Base-by-base conservation (phyloP, 2,329 filamentous ascomycete genomes). In the Didymella pinodella region DNA sequence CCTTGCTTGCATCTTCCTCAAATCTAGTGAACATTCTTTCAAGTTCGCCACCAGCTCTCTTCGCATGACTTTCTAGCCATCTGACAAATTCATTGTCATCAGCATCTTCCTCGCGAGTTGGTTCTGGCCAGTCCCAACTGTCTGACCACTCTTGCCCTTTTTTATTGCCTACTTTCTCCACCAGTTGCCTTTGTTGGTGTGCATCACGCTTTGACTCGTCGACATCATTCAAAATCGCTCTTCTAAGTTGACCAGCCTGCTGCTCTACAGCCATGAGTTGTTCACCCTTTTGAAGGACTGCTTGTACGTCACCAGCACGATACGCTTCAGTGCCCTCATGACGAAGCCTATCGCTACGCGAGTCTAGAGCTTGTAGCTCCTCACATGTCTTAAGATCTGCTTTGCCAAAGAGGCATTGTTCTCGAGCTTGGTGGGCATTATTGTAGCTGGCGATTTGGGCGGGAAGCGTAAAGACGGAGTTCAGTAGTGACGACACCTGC, bases 401-500 rank as follows among this genome's bases (percentile, higher is more conserved):
- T 38, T 70, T 68, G 28, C 71, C 72, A 52, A 74, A 75, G 2
- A 75, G 65, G 36, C 74, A 76, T 29, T 73, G 65, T 45, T 74
- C 70, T 20, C 67, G 67, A 20, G 72, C 72, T 31, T 66, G 60
- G 45, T 74, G 67, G 14, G 63, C 68, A 41, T 73, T 70, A 62
- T 67, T 72, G 56, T 68, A 68, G 62, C 68, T 69, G n/a, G 66
- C 69, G 44, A 75, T 68, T 28, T 66, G 72, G 40, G 67, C 67
- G 32, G 73, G 70, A 14, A 75, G 72, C 28, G 81, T 78, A 56
- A 83, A 82, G 53, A 86, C 75, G 18, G 80, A 80, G 61, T 83
- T 82, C 54, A 87, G 73, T 50, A 88, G 73, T 16, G 81, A 82
- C 8, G 80, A 82, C 65, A 87, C 80, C 56, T 85, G 83, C 46